These are phyloP conservation scores for Solanum chmielewskii DNA, from an alignment of 257 asterid genomes.

Conservation along the genomic window DNA sequence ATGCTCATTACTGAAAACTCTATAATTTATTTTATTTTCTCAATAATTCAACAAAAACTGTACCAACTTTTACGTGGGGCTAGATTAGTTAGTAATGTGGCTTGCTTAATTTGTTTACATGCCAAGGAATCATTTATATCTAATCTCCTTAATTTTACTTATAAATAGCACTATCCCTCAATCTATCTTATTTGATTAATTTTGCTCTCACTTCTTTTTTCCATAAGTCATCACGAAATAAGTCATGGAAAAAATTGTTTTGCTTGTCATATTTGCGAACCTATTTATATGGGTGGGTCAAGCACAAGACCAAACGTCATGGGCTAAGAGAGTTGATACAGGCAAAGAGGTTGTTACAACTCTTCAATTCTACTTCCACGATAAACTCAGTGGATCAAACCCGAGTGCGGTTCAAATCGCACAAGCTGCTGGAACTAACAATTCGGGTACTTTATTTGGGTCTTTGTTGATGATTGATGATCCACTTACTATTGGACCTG, in stretches of 20 bases:
- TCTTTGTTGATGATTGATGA: slow-evolving; percentile 51
- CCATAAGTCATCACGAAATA: not conserved
- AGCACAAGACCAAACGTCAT: slow-evolving; percentile 17
- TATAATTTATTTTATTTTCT: not conserved
- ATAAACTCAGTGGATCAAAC: slow-evolving; percentile 47
- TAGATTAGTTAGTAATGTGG: not conserved
- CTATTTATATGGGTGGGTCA: not conserved
- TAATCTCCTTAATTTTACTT: not conserved
- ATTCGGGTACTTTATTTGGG: slow-evolving; percentile 38
- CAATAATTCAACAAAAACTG: not conserved
- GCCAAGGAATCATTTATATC: not conserved
- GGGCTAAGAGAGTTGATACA: slow-evolving; percentile 37
- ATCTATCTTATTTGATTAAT: not conserved
- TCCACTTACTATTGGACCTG: slow-evolving; percentile 52
- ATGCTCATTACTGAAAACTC: not conserved
- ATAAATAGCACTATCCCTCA: not conserved
- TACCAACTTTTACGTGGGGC: not conserved
- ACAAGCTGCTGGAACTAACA: slow-evolving; percentile 15
- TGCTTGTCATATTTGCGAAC: not conserved
- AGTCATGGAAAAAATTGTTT: slow-evolving; percentile 8
- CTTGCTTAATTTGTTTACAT: not conserved
- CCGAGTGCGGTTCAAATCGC: slow-evolving; percentile 46
- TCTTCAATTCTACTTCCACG: slow-evolving; percentile 71
- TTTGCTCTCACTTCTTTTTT: not conserved
- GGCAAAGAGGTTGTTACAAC: slow-evolving; percentile 47